Percentiles rank a stretch among this genome's conserved stretches.
Conservation (phyloP, 345 rosid species). For the Citrus cavaleriei region DNA sequence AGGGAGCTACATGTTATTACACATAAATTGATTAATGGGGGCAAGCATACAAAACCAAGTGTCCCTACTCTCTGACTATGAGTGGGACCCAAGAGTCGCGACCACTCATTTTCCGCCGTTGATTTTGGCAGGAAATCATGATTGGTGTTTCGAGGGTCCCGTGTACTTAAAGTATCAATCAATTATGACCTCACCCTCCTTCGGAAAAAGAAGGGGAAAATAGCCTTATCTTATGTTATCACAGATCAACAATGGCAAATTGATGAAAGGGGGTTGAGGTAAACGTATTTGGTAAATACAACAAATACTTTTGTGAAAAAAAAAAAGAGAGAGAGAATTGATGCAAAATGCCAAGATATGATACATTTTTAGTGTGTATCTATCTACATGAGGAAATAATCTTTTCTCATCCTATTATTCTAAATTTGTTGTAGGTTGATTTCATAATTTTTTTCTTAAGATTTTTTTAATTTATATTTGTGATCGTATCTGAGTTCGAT, state of each 20-base stretch:
- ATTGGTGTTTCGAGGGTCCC: background rate
- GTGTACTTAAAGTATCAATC: background rate
- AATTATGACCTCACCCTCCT: background rate
- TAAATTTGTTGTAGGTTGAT: too few relatives aligned
- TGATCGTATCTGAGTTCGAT: too few relatives aligned
- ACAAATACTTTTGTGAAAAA: background rate
- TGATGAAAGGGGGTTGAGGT: background rate
- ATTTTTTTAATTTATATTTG: too few relatives aligned
- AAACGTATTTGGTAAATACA: background rate
- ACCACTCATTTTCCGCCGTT: conserved; percentile 9
- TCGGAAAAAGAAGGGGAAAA: background rate
- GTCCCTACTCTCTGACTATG: conserved; percentile 9
- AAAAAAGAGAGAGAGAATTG: background rate
- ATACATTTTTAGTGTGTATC: background rate
- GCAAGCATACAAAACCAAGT: conserved; percentile 10
- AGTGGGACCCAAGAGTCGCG: background rate
- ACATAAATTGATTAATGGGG: background rate
- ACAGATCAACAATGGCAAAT: background rate
- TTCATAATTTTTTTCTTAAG: too few relatives aligned
- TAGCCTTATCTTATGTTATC: background rate
- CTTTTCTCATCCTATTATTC: too few relatives aligned
- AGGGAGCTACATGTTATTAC: background rate
- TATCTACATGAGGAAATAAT: too few relatives aligned
- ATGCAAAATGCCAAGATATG: background rate
- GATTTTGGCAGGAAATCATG: conserved; percentile 9